Conservation (phyloP, 2,329 filamentous ascomycete species). For the Dactylonectria estremocensis region DNA sequence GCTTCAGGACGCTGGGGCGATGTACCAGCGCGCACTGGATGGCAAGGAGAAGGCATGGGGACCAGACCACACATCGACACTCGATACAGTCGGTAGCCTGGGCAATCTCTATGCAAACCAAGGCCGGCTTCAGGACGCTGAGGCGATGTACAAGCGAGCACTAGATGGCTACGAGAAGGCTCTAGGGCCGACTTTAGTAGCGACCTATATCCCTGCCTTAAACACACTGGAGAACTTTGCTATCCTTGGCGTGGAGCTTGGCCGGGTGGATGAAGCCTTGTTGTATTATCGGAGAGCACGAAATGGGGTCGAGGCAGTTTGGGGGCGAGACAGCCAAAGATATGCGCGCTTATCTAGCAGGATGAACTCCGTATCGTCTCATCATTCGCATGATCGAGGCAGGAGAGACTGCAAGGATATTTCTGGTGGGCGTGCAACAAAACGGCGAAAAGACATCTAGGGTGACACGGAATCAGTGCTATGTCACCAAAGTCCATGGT, state of each 20-base stretch:
- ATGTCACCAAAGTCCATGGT: too few species aligned
- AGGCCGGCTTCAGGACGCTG: too few species aligned
- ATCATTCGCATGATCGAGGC: background rate
- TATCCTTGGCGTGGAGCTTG: background rate
- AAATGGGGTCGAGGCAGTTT: background rate
- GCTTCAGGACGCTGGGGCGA: too few species aligned
- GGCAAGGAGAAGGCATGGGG: too few species aligned
- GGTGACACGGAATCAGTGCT: too few species aligned
- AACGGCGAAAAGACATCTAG: too few species aligned
- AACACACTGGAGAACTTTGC: constrained; percentile 16
- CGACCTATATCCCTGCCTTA: constrained; percentile 13
- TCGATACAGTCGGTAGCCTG: too few species aligned
- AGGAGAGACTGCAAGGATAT: background rate
- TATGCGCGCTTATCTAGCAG: background rate
- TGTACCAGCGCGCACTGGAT: too few species aligned
- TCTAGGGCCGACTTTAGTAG: constrained; percentile 1
- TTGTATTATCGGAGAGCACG: background rate
- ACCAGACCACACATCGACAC: too few species aligned
- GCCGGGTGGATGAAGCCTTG: background rate
- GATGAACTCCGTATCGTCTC: background rate
- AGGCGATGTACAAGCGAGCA: too few species aligned
- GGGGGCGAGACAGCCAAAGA: constrained; percentile 1
- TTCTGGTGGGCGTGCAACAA: background rate
- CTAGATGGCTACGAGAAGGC: background rate
- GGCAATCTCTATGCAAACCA: too few species aligned